Percentiles rank a stretch among this genome's conserved stretches.
phyloP scores from a whole-genome alignment of 495 filamentous ascomycete genomes.

The Daldinia caldariorum region DNA sequence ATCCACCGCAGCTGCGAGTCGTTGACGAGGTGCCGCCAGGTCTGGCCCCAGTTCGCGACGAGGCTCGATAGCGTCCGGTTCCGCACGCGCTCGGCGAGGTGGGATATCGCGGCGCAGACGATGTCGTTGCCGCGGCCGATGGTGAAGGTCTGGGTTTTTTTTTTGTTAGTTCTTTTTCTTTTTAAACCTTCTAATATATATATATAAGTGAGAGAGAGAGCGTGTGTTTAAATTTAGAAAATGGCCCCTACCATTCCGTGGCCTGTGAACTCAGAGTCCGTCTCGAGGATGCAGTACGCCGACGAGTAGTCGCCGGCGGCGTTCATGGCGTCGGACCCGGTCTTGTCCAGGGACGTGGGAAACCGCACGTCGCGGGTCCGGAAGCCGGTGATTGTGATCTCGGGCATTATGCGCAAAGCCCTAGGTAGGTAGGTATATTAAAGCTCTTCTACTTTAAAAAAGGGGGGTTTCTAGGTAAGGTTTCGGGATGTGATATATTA shows the following conservation, averaged over 20 bases:
- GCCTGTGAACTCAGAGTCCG: constrained; percentile 74
- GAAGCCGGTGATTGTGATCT: constrained; percentile 84
- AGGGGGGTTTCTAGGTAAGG: background rate
- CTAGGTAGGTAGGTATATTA: background rate
- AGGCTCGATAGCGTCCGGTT: constrained; percentile 78
- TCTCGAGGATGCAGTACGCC: constrained; percentile 91
- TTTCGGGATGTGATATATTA: background rate
- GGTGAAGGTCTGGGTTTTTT: constrained; percentile 78
- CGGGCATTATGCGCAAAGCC: constrained; percentile 50
- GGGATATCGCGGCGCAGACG: constrained; percentile 83
- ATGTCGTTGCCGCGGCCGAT: constrained; percentile 96
- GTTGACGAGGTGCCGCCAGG: constrained; percentile 89
- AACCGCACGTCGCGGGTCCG: constrained; percentile 89
- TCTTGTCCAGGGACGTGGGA: constrained; percentile 93
- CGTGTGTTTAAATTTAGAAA: background rate
- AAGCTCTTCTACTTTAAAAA: background rate
- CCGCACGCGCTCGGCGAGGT: constrained; percentile 76
- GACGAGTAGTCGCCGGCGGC: constrained; percentile 91
- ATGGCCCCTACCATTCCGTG: too few relatives aligned
- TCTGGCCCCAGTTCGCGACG: constrained; percentile 83
- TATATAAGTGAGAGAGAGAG: background rate
- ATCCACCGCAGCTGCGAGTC: constrained; percentile 95
- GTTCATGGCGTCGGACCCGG: constrained; percentile 97
- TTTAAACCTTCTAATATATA: too few relatives aligned
- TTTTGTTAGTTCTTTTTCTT: background rate